phyloP scores from a whole-genome alignment of 2,329 filamentous ascomycete species.

The Aspergillus fructus region DNA sequence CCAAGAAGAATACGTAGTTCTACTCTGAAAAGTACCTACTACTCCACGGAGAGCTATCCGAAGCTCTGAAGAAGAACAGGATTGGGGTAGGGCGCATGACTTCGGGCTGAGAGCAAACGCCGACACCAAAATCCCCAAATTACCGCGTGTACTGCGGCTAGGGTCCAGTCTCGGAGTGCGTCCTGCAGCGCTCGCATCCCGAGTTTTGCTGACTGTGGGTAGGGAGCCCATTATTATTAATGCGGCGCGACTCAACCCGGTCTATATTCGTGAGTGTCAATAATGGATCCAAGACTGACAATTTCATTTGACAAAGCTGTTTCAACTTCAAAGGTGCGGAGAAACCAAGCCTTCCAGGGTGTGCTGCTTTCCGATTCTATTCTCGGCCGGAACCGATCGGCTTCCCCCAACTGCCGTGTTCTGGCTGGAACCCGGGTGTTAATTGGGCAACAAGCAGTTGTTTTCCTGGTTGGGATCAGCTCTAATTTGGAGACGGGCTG shows the following conservation, averaged over 20 bases:
- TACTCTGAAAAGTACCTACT: neutral
- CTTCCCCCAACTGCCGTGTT: slow-evolving; percentile 7
- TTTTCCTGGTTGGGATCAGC: neutral
- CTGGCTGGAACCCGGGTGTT: neutral
- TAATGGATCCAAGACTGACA: slow-evolving; percentile 4
- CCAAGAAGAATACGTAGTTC: neutral
- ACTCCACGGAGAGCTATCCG: neutral
- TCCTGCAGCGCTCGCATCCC: neutral
- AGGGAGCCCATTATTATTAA: slow-evolving; percentile 13
- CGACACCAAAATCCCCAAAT: neutral
- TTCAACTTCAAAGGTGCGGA: slow-evolving; percentile 10
- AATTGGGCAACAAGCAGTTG: slow-evolving; percentile 9
- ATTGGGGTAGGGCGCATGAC: neutral
- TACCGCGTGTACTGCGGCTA: neutral
- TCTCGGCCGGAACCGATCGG: slow-evolving; percentile 25
- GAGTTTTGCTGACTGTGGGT: neutral
- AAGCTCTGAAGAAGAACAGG: neutral
- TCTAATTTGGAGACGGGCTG: neutral
- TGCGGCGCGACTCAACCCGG: slow-evolving; percentile 6
- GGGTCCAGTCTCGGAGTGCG: neutral
- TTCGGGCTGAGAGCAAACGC: neutral
- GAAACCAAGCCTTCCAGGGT: slow-evolving; percentile 4
- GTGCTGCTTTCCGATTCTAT: slow-evolving; percentile 17
- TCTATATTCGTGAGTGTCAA: slow-evolving; percentile 8
- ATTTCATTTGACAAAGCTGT: slow-evolving; percentile 8